Conservation (phyloP, 148 eudicot species). For the Arctostaphylos glauca region DNA sequence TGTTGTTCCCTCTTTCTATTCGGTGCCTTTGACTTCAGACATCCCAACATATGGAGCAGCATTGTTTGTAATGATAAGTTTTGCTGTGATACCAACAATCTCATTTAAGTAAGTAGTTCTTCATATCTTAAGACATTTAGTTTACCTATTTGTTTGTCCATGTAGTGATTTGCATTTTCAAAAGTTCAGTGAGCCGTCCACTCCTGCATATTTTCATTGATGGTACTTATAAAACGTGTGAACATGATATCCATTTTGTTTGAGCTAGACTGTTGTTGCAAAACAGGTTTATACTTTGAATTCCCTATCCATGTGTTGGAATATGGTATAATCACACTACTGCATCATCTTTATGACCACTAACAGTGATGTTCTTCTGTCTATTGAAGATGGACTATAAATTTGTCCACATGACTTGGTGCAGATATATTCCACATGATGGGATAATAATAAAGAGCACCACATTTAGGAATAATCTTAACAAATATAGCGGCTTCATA, state of each 20-base stretch:
- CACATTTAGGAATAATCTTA: not conserved
- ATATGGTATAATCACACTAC: not conserved
- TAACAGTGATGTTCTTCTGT: not conserved
- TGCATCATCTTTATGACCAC: not conserved
- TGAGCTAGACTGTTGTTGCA: not conserved
- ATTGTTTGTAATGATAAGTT: conserved; percentile 32
- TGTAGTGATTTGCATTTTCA: not conserved
- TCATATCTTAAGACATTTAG: not conserved
- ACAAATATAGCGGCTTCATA: not conserved
- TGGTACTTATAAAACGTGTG: not conserved
- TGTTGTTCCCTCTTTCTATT: not conserved
- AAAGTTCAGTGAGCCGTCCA: not conserved
- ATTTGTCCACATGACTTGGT: not conserved
- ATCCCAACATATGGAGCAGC: conserved; percentile 32
- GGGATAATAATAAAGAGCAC: not conserved
- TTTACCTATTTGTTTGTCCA: not conserved
- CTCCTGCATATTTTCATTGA: not conserved
- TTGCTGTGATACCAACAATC: conserved; percentile 45
- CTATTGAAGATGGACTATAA: not conserved
- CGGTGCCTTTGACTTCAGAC: conserved; percentile 22
- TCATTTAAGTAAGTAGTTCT: conserved; percentile 32
- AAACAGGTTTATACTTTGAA: not conserved
- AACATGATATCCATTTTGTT: not conserved
- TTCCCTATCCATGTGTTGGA: not conserved
- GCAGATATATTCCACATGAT: not conserved